These are phyloP conservation scores for Kodamaea plutei DNA, from an alignment of 1,139 yeast genomes.

Conservation along the genomic window DNA sequence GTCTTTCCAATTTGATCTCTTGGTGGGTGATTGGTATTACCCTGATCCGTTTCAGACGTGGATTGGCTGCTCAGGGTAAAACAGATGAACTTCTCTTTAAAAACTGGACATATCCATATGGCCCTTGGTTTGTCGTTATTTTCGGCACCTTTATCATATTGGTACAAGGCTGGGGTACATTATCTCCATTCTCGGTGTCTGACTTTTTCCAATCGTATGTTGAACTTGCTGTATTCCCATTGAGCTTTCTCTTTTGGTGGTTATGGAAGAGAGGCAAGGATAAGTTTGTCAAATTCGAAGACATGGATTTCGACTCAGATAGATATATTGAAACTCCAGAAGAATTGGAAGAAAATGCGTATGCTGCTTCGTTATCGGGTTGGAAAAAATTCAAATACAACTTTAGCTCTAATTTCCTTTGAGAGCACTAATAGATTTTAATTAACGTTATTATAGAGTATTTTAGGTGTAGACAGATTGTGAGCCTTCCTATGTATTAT, in stretches of 20 bases:
- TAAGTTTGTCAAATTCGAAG: conserved; percentile 41
- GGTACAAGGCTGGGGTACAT: conserved; percentile 49
- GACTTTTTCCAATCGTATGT: conserved; percentile 36
- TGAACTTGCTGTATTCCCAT: conserved; percentile 38
- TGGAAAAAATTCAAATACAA: conserved; percentile 39
- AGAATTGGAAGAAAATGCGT: conserved; percentile 39
- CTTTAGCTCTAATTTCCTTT: conserved; percentile 23
- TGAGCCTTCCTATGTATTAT: no score
- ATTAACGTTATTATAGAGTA: not conserved
- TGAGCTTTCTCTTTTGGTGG: conserved; percentile 41
- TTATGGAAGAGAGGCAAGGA: conserved; percentile 42
- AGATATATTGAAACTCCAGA: conserved; percentile 49
- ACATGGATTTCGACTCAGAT: conserved; percentile 64
- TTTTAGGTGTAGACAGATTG: no score
- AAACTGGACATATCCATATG: conserved; percentile 43
- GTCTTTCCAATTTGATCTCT: conserved; percentile 40
- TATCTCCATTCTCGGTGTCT: conserved; percentile 43
- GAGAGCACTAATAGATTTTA: no score
- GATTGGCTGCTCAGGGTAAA: conserved; percentile 34
- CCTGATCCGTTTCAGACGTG: conserved; percentile 38
- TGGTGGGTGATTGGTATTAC: conserved; percentile 42
- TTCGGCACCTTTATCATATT: conserved; percentile 34
- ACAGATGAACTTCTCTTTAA: conserved; percentile 31
- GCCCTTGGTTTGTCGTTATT: conserved; percentile 37
- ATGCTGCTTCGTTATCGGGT: conserved; percentile 40